These are phyloP conservation scores for Rhexocercosporidium sp. DNA, from an alignment of 2,329 filamentous ascomycete genomes.

Conservation along the genomic window DNA sequence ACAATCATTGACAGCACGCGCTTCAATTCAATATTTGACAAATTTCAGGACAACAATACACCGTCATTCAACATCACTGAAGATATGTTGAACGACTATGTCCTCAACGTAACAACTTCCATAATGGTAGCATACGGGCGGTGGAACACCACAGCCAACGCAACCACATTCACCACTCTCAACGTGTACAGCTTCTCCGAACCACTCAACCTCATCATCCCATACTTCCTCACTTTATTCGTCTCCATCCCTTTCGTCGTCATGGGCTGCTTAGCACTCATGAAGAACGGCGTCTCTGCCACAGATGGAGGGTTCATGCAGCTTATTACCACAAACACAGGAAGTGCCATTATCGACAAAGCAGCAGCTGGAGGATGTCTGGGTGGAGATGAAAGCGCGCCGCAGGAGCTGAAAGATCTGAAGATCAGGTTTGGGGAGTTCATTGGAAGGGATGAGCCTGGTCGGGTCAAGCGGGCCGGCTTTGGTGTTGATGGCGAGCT, in stretches of 20 bases:
- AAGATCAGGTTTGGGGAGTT: slow-evolving; percentile 32
- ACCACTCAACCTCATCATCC: slow-evolving; percentile 31
- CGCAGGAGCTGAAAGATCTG: slow-evolving; percentile 30
- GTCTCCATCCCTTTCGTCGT: slow-evolving; percentile 30
- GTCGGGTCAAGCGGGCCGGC: slow-evolving; percentile 21
- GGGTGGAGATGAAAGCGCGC: slow-evolving; percentile 27
- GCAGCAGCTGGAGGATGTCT: slow-evolving; percentile 32
- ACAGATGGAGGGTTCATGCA: slow-evolving; percentile 33
- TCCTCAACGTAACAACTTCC: slow-evolving; percentile 33
- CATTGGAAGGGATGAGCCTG: slow-evolving; percentile 18
- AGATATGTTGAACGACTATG: slow-evolving; percentile 28
- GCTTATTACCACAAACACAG: slow-evolving; percentile 29
- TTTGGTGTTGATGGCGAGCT: slow-evolving; percentile 33
- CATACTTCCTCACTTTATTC: slow-evolving; percentile 29
- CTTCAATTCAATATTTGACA: slow-evolving; percentile 25
- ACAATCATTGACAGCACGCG: slow-evolving; percentile 27
- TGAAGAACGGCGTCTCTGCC: slow-evolving; percentile 28
- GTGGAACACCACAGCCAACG: slow-evolving; percentile 27
- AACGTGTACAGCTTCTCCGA: slow-evolving; percentile 33
- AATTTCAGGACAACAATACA: slow-evolving; percentile 1
- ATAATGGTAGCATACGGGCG: slow-evolving; percentile 20
- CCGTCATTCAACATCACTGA: slow-evolving; percentile 26
- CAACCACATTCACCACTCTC: slow-evolving; percentile 17
- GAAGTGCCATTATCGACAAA: slow-evolving; percentile 25
- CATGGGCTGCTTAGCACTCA: slow-evolving; percentile 22